Base-by-base conservation (phyloP, 2,329 filamentous ascomycete species). In the Penicillium sp. region DNA sequence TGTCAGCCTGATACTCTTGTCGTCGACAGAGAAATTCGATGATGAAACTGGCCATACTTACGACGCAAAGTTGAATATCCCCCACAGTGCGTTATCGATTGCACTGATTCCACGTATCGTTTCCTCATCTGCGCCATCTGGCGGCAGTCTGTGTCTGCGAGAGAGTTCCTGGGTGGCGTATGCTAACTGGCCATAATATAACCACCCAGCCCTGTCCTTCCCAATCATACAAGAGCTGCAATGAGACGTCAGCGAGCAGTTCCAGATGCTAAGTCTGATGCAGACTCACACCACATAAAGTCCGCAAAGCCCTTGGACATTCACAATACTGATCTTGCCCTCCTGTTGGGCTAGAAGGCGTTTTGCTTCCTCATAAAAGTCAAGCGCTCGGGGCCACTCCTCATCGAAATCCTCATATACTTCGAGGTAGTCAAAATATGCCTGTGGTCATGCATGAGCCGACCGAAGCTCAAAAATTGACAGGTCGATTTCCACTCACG, bases 321-420 rank as follows among this genome's bases (percentile, higher is more conserved):
- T 66, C 6, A 67, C 47, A 16, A 73, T 49, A 3, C 60, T 68
- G 13, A 70, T 60, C 42, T 62, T 60, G 5, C 67, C 70, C 32
- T 69, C 62, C 54, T 70, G 65, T 31, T 67, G 54, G 6, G 70
- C 66, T 7, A 70, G 57, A 5, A 64, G 57, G 7, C 53, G 63
- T 50, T 67, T 72, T 4, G 70, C 70, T 55, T 74, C 70, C 21
- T 62, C 56, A 52, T 71, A 72, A 40, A 73, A 73, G 42, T 69
- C 67, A 8, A 62, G 51, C 18, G 66, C 68, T 47, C 59, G 60
- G 1, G 65, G 63, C 22, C 56, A 48, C 24, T 48, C n/a, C 11
- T 66, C 60, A 2, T 51, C 55, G 1, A 49, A 46, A 13, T 62
- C 51, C 11, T 59, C 61, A 52, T 58, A 66, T 2, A 60, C 57